Base-by-base conservation (phyloP, 2,329 filamentous ascomycete genomes). In the Chaetothyriales sp. region DNA sequence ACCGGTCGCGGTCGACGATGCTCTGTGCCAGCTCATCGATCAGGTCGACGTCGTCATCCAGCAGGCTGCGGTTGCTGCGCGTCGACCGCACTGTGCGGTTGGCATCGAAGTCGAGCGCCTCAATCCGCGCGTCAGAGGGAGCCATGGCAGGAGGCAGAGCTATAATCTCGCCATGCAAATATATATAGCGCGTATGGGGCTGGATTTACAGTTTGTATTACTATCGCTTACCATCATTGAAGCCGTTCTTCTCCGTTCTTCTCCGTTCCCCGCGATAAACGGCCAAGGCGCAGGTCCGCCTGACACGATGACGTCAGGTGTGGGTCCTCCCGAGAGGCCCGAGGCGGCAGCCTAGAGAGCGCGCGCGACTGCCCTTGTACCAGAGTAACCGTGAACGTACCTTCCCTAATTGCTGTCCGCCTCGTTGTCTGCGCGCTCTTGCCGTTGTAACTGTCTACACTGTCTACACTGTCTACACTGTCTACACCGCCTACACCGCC, bases 21-120 rank as follows among this genome's bases (percentile, higher is more conserved):
- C 76, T 77, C 49, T 76, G 75, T 26, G 78, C 77, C 9, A 81
- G 76, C 59, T 80, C 72, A 51, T 71, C 76, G 62, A 81, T 74
- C 61, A 82, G 75, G 64, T 67, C 72, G 53, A 56, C 52, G 48
- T 63, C 60, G 48, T 57, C 59, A 43, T 61, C 55, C 32, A 60
- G 53, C 44, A 64, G 50, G 54, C 62, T 55, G 12, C 55, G 52
- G 36, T 53, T 46, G 18, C 56, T 56, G 43, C 50, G 48, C 18
- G 36, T 48, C 18, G 58, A 55, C 20, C 54, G 57, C 44, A 55
- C 53, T 25, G 49, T 51, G 47, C 69, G 65, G 53, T 71, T 63
- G 20, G 63, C 58, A 58, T 73, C 70, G 54, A 73, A 73, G 56
- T 73, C 71, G 18, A 70, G 66, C 55, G 70, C 69, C 57, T 71